phyloP scores from a whole-genome alignment of 2,329 filamentous ascomycete species.

The Alternaria triticina region DNA sequence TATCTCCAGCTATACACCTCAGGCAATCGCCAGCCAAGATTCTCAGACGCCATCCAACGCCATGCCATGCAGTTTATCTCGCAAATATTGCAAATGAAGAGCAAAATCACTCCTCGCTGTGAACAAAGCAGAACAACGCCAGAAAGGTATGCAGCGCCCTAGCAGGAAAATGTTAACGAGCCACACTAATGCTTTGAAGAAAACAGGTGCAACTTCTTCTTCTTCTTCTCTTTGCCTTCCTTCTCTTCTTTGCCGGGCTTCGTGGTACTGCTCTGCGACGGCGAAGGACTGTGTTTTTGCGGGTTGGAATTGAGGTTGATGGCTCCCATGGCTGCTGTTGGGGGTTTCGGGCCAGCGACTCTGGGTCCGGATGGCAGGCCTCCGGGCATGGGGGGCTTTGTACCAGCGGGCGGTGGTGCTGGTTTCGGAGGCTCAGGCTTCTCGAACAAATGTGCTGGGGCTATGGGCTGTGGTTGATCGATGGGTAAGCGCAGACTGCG shows the following conservation, averaged over 20 bases:
- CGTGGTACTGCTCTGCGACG: constrained; percentile 20
- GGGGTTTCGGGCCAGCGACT: constrained; percentile 36
- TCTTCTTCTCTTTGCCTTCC: constrained; percentile 50
- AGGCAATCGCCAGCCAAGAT: background rate
- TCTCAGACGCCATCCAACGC: constrained; percentile 6
- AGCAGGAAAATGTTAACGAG: constrained; percentile 3
- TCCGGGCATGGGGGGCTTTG: constrained; percentile 38
- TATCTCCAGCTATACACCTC: background rate
- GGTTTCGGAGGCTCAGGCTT: constrained; percentile 66
- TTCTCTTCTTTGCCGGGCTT: constrained; percentile 33
- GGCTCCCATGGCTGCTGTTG: constrained; percentile 41
- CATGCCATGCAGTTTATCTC: constrained; percentile 9
- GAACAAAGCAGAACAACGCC: constrained; percentile 18
- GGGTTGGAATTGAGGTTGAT: constrained; percentile 40
- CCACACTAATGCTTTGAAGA: constrained; percentile 37
- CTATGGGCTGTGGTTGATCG: constrained; percentile 79
- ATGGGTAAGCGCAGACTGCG: constrained; percentile 79
- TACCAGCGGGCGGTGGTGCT: constrained; percentile 56
- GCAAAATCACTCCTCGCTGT: constrained; percentile 9
- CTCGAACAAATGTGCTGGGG: constrained; percentile 87
- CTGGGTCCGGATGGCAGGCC: constrained; percentile 41
- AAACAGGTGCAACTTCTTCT: constrained; percentile 66
- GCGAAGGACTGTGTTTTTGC: constrained; percentile 17
- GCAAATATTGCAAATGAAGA: constrained; percentile 3
- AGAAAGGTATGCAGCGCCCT: constrained; percentile 11